Conservation (phyloP, 257 asterid genomes). For the Nicotiana attenuata region DNA sequence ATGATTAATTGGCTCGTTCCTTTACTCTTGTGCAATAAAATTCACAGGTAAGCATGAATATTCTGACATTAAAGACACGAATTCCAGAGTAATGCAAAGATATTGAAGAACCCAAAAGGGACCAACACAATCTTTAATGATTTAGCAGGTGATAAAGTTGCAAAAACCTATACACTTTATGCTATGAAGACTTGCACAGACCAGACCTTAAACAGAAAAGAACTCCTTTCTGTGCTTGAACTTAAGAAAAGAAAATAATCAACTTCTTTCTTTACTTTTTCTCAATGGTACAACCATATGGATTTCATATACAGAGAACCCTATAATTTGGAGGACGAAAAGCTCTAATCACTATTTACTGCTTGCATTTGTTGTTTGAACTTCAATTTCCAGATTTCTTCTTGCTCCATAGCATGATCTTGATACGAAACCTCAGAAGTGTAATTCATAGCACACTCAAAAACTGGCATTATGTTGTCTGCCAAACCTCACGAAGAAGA, state of each 20-base stretch:
- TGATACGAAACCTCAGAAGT: neutral
- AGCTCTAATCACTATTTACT: neutral
- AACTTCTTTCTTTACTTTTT: neutral
- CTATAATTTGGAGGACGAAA: neutral
- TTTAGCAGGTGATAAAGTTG: neutral
- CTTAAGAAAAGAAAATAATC: neutral
- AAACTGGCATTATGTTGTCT: constrained; percentile 23
- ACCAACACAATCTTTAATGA: neutral
- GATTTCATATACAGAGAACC: constrained; percentile 3
- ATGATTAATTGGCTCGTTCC: no score
- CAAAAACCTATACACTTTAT: neutral
- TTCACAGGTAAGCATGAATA: no score
- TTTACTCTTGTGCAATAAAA: no score
- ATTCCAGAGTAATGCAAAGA: no score
- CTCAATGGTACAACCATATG: neutral
- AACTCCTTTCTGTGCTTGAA: neutral
- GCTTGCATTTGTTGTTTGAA: neutral
- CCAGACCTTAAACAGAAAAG: neutral
- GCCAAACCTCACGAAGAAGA: constrained; percentile 93
- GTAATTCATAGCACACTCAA: neutral
- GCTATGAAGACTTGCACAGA: neutral
- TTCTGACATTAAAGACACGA: no score
- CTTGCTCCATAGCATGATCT: neutral
- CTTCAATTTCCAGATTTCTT: neutral
- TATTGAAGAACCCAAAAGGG: neutral